Percentiles rank a stretch among this genome's conserved stretches.
Conservation (phyloP, 2,329 filamentous ascomycete species). For the Aspergillus tamarii region DNA sequence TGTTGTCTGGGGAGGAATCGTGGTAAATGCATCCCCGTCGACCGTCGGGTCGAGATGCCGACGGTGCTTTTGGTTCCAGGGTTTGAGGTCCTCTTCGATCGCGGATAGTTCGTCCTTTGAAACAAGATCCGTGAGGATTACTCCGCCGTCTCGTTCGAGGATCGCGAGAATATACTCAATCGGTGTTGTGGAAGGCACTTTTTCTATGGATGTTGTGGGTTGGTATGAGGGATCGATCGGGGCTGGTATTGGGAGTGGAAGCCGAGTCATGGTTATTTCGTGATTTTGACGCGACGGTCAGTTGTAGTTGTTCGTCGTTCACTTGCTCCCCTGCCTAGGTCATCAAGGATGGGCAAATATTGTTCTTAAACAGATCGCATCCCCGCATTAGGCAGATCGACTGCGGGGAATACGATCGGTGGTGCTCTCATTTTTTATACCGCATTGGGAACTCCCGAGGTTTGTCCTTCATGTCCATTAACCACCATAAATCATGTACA, state of each 20-base stretch:
- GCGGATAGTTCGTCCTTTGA: slow-evolving; percentile 25
- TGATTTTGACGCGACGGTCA: not conserved
- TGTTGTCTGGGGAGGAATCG: slow-evolving; percentile 30
- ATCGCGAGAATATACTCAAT: slow-evolving; percentile 34
- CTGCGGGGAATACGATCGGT: not conserved
- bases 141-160: slow-evolving; percentile 36
- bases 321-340: not conserved
- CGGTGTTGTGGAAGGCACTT: slow-evolving; percentile 27
- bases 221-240: slow-evolving; percentile 13
- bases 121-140: slow-evolving; percentile 36
- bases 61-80: slow-evolving; percentile 13
- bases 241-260: slow-evolving; percentile 12
- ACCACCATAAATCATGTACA: no score
- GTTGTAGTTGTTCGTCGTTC: not conserved
- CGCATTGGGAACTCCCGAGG: not conserved
- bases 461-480: not conserved
- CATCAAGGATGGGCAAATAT: not conserved
- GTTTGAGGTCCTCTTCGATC: slow-evolving; percentile 26
- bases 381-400: no score
- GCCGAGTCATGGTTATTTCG: slow-evolving; percentile 7
- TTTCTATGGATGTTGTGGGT: slow-evolving; percentile 22
- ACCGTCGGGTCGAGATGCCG: not conserved
- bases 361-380: not conserved
- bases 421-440: not conserved
- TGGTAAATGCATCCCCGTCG: slow-evolving; percentile 19